phyloP scores from a whole-genome alignment of 768 basidiomycete genomes.

The Cyclocybe cylindracea region DNA sequence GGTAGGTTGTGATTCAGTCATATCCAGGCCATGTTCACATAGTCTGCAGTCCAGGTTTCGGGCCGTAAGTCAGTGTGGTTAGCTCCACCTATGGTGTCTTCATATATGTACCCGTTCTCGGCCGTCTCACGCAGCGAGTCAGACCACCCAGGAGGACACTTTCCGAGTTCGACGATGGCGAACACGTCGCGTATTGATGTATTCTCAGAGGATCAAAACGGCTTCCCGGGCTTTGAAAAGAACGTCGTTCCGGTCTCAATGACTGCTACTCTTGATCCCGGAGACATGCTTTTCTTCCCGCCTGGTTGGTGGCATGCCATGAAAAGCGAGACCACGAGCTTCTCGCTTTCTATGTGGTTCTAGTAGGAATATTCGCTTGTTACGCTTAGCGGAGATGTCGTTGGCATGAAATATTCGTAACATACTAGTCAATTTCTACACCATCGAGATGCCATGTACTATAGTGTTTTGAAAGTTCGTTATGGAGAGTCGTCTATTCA shows the following conservation, averaged over 20 bases:
- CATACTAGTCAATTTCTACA: neutral
- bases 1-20: constrained; percentile 41
- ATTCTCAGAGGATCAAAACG: constrained; percentile 40
- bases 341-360: constrained; percentile 93
- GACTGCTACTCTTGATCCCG: constrained; percentile 67
- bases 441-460: neutral
- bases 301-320: constrained; percentile 96
- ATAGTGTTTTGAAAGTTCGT: no score
- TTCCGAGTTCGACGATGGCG: constrained; percentile 49
- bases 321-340: constrained; percentile 79
- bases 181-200: constrained; percentile 89
- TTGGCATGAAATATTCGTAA: neutral
- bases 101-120: constrained; percentile 61
- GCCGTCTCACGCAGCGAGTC: constrained; percentile 15
- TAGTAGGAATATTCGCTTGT: constrained; percentile 26
- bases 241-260: constrained; percentile 61
- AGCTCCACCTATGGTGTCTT: constrained; percentile 63
- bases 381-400: neutral
- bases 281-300: constrained; percentile 88
- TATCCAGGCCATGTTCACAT: constrained; percentile 10
- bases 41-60: constrained; percentile 73
- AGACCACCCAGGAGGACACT: constrained; percentile 40
- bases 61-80: constrained; percentile 93
- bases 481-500: no score
- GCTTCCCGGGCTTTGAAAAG: constrained; percentile 54